These are phyloP conservation scores for Monilinia polystroma DNA, from an alignment of 2,329 filamentous ascomycete species.

Conservation along the genomic window DNA sequence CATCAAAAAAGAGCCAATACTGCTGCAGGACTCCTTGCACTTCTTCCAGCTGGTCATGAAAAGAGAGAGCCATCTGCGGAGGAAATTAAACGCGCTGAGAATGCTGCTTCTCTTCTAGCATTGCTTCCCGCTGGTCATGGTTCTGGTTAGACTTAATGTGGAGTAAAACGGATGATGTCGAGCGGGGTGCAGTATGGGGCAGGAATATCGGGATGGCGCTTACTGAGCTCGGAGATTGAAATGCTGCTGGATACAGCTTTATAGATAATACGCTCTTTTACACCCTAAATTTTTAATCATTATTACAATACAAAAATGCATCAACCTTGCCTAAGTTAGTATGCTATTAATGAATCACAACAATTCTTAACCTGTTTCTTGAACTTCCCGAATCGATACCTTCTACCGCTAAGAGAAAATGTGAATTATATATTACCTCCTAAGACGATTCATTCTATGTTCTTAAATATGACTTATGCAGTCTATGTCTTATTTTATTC, in stretches of 20 bases:
- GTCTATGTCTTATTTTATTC: too few relatives aligned
- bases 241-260: slow-evolving; percentile 10
- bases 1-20: slow-evolving; percentile 1
- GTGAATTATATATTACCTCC: too few relatives aligned
- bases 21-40: not conserved
- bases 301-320: not conserved
- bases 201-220: not conserved
- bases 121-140: slow-evolving; percentile 2
- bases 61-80: slow-evolving; percentile 10
- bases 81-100: not conserved
- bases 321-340: not conserved
- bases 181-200: not conserved
- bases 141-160: slow-evolving; percentile 1
- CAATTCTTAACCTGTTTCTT: too few relatives aligned
- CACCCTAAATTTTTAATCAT: not conserved
- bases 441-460: too few relatives aligned
- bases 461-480: too few relatives aligned
- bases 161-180: not conserved
- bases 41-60: not conserved
- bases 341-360: too few relatives aligned
- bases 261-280: slow-evolving; percentile 13
- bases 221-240: slow-evolving; percentile 5
- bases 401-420: too few relatives aligned
- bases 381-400: too few relatives aligned
- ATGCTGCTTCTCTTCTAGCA: not conserved